A percentile compares a stretch with the other conserved stretches of the same genome.
Conservation (phyloP, 345 rosid genomes). For the Salix viminalis region DNA sequence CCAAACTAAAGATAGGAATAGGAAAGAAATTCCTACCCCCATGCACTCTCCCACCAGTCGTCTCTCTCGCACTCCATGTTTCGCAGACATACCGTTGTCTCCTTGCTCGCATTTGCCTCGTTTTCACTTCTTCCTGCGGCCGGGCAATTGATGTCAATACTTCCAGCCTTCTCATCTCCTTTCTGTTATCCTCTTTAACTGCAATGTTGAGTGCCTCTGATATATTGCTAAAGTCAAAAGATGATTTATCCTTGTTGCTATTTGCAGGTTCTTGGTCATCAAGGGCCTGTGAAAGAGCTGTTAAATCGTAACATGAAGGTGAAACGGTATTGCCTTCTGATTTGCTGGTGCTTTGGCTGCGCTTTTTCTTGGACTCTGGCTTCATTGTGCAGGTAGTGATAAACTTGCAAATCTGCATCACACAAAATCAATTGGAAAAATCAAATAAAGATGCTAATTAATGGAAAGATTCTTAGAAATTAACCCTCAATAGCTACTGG, state of each 20-base stretch:
- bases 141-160: background rate
- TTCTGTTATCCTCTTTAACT: background rate
- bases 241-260: background rate
- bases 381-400: constrained; percentile 4
- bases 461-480: too few species aligned
- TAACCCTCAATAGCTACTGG: too few species aligned
- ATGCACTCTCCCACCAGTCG: too few species aligned
- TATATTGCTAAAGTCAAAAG: background rate
- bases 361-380: constrained; percentile 7
- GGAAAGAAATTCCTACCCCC: too few species aligned
- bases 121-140: too few species aligned
- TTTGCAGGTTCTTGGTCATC: background rate
- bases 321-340: background rate
- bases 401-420: too few species aligned
- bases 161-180: background rate
- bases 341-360: background rate
- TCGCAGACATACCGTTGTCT: too few species aligned
- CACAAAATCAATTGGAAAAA: too few species aligned
- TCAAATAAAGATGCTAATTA: too few species aligned
- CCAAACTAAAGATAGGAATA: too few species aligned
- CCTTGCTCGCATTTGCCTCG: too few species aligned
- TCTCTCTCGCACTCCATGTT: too few species aligned
- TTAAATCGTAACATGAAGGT: background rate
- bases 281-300: background rate
- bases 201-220: background rate